These are phyloP conservation scores for Fremontodendron californicum DNA, from an alignment of 345 rosid genomes.

Conservation along the genomic window DNA sequence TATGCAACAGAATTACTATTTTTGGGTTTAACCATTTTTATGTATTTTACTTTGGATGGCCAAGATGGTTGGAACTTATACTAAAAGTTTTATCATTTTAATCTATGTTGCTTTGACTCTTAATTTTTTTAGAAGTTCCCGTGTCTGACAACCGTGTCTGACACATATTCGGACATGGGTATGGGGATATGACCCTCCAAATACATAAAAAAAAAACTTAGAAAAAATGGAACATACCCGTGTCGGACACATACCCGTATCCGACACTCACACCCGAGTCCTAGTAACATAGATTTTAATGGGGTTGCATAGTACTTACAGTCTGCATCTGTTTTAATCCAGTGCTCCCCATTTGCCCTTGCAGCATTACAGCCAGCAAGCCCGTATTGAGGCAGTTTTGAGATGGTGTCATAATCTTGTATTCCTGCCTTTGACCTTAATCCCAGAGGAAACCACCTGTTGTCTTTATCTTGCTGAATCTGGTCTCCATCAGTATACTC, in stretches of 20 bases:
- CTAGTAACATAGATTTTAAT: too few species aligned
- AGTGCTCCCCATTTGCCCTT: slow-evolving; percentile 51
- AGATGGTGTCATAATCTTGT: slow-evolving; percentile 29
- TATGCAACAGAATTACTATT: not conserved
- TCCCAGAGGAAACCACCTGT: slow-evolving; percentile 26
- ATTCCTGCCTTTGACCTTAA: slow-evolving; percentile 28
- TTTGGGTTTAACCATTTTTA: not conserved
- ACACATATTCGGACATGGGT: too few species aligned
- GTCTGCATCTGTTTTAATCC: slow-evolving; percentile 91
- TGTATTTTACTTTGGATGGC: not conserved
- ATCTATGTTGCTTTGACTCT: too few species aligned
- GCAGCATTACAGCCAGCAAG: slow-evolving; percentile 32
- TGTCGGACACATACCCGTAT: too few species aligned
- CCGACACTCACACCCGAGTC: too few species aligned
- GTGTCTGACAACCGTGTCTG: too few species aligned
- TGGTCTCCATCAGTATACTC: slow-evolving; percentile 19
- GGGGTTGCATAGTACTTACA: slow-evolving; percentile 48
- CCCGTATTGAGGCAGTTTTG: slow-evolving; percentile 33
- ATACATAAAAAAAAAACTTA: too few species aligned
- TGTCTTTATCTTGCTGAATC: slow-evolving; percentile 26
- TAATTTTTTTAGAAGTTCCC: too few species aligned
- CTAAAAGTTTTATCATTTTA: not conserved
- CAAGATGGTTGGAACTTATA: not conserved
- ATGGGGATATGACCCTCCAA: too few species aligned
- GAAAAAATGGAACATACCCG: too few species aligned